These are phyloP conservation scores for Coemansia sp. DNA, from an alignment of 192 early-diverging fungal species.

Conservation along the genomic window DNA sequence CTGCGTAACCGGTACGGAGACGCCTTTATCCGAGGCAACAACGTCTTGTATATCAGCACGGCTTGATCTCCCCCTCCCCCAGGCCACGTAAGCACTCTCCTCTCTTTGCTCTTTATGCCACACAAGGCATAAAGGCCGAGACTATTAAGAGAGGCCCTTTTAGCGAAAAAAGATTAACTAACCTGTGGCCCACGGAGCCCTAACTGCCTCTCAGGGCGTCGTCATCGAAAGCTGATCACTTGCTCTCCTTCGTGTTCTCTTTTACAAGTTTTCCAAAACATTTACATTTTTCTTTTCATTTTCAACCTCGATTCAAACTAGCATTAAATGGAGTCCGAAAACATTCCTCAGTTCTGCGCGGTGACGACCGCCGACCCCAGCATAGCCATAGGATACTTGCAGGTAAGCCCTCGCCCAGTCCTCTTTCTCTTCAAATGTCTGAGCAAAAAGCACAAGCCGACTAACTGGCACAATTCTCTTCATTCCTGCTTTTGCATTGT, in stretches of 20 bases:
- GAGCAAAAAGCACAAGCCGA: neutral
- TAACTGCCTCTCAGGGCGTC: neutral
- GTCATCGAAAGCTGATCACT: neutral
- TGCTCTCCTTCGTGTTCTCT: neutral
- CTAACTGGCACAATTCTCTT: neutral
- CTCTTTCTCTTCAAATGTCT: neutral
- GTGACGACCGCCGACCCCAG: constrained; percentile 74
- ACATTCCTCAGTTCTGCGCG: constrained; percentile 57
- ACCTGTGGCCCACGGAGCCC: neutral
- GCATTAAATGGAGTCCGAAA: constrained; percentile 35
- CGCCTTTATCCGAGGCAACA: constrained; percentile 96
- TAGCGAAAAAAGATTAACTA: neutral
- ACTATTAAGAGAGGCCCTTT: neutral
- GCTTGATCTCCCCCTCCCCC: no score
- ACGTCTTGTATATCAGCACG: constrained; percentile 69
- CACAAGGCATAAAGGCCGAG: neutral
- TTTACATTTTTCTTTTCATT: constrained; percentile 3
- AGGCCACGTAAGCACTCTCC: neutral
- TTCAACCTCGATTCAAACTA: neutral
- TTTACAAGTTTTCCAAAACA: neutral
- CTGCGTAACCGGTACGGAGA: constrained; percentile 93
- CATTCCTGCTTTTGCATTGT: neutral
- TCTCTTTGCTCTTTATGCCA: neutral
- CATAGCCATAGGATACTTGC: constrained; percentile 66
- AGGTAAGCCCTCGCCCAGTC: constrained; percentile 39